Evolutionary conservation across 371 early-diverging fungal species (phyloP), one percentile per base, ranked within the genome.

Genomic region (Mortierella sp.): DNA sequence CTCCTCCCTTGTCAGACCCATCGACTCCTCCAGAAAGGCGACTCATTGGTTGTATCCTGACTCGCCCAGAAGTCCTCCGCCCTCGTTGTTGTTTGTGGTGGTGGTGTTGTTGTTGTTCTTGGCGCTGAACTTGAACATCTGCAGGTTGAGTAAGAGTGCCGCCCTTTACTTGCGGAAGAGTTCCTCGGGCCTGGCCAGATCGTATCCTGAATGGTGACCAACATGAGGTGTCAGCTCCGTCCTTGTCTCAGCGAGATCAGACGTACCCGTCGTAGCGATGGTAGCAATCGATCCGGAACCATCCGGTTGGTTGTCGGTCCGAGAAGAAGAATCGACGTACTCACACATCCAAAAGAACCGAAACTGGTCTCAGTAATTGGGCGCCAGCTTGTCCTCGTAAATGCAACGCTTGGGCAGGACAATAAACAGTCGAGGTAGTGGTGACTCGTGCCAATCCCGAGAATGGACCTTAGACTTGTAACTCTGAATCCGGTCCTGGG

Each of bases 301-400:
- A n/a, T n/a, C n/a, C n/a, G n/a, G n/a, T n/a, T n/a, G n/a, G n/a
- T n/a, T n/a, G n/a, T n/a, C n/a, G n/a, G n/a, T n/a, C n/a, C n/a
- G 16, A 29, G 55, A 11, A 14, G 19, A 19, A 22, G 40, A 22
- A 7, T 43, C 66, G 40, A 66, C 41, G n/a, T 66, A 52, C 55
- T 72, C 73, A 31, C 73, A 72, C 41, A 72, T 52, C 73, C 73
- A 72, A 34, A 65, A 72, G 58, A 72, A 64, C 14, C 52, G 73
- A 16, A 65, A 72, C 5, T 47, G 52, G n/a, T 72, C 55, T 37
- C 37, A 58, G 19, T n/a, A 19, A 0, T 22, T 43, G 13, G 45
- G 71, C 10, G 61, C 34, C 2, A 70, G 61, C n/a, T 61, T 45
- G n/a, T 53, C 55, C n/a, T 29, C 53, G 34, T 34, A 39, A 4